Percentiles rank a stretch among this genome's conserved stretches.
Evolutionary conservation across 352 stramenopile species (phyloP).

Genomic region (Globisporangium recalcitrans): DNA sequence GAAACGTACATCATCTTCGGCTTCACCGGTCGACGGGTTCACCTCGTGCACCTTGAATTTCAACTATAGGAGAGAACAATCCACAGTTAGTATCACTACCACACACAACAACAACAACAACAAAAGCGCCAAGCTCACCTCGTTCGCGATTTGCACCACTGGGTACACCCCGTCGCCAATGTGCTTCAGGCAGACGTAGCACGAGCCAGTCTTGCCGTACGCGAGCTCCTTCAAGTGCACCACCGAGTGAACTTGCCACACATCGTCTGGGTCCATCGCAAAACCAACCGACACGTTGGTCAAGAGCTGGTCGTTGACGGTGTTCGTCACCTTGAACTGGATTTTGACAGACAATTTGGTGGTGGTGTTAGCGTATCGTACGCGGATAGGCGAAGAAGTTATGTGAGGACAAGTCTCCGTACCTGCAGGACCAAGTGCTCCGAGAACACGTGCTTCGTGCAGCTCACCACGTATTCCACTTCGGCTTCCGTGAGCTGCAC

Average conservation of each 20-base stretch:
- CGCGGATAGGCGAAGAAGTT: no score
- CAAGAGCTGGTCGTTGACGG: slow-evolving; percentile 96
- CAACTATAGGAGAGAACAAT: slow-evolving; percentile 37
- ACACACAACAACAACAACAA: background rate
- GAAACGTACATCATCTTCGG: slow-evolving; percentile 56
- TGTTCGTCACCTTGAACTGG: slow-evolving; percentile 98
- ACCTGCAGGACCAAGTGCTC: slow-evolving; percentile 92
- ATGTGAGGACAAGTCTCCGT: slow-evolving; percentile 2
- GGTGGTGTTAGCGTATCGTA: background rate
- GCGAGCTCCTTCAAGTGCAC: slow-evolving; percentile 84
- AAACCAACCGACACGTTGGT: slow-evolving; percentile 92
- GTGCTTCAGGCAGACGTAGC: slow-evolving; percentile 92
- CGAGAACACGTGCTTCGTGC: slow-evolving; percentile 96
- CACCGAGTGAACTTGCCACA: slow-evolving; percentile 90
- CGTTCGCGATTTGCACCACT: slow-evolving; percentile 89
- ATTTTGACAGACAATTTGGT: slow-evolving; percentile 23
- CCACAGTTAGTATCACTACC: background rate
- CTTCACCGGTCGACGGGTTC: slow-evolving; percentile 92
- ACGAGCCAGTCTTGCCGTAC: slow-evolving; percentile 92
- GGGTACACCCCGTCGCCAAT: slow-evolving; percentile 68
- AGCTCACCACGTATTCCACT: slow-evolving; percentile 97
- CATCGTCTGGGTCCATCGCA: slow-evolving; percentile 85
- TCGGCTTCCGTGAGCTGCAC: slow-evolving; percentile 95
- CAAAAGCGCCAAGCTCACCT: slow-evolving; percentile 40
- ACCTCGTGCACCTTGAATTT: slow-evolving; percentile 95